Evolutionary conservation across 371 early-diverging fungal species (phyloP).

Genomic region (Coemansia sp.): DNA sequence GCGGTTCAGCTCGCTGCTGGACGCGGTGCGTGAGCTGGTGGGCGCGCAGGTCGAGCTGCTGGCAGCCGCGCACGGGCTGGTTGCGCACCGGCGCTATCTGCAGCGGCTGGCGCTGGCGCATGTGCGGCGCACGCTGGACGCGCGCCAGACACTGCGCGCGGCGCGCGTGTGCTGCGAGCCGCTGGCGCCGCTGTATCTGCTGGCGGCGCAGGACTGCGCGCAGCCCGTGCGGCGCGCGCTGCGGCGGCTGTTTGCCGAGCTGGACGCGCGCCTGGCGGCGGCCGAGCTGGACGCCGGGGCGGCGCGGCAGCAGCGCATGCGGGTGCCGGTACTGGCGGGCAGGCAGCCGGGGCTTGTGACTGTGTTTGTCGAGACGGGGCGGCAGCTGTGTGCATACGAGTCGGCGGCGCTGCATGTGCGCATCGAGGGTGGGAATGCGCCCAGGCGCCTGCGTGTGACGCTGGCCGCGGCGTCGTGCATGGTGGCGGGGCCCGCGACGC

Average conservation of each 20-base stretch:
- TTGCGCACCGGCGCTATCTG: slow-evolving; percentile 12
- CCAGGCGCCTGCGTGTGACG: slow-evolving; percentile 11
- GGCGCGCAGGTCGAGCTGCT: not conserved
- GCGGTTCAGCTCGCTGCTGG: slow-evolving; percentile 1
- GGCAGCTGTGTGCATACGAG: slow-evolving; percentile 26
- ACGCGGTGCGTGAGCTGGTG: not conserved
- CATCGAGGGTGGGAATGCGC: slow-evolving; percentile 1
- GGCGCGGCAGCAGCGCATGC: not conserved
- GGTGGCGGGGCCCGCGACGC: slow-evolving; percentile 22
- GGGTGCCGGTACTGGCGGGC: not conserved
- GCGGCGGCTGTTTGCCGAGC: slow-evolving; percentile 11
- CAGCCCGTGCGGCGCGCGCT: slow-evolving; percentile 9
- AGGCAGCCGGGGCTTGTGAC: slow-evolving; percentile 1
- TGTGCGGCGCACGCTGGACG: slow-evolving; percentile 16
- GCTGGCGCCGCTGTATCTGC: slow-evolving; percentile 9
- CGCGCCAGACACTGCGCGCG: slow-evolving; percentile 4
- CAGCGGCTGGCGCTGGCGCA: slow-evolving; percentile 21
- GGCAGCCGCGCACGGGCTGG: slow-evolving; percentile 1
- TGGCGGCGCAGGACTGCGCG: slow-evolving; percentile 1
- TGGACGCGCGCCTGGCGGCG: not conserved
- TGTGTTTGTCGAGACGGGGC: slow-evolving; percentile 13
- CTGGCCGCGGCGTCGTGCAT: slow-evolving; percentile 28
- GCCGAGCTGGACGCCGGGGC: slow-evolving; percentile 6
- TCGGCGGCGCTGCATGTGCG: slow-evolving; percentile 18
- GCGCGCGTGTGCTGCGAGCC: slow-evolving; percentile 13